phyloP scores from a whole-genome alignment of 805 yeast genomes.

The Candida pseudofarinosa region DNA sequence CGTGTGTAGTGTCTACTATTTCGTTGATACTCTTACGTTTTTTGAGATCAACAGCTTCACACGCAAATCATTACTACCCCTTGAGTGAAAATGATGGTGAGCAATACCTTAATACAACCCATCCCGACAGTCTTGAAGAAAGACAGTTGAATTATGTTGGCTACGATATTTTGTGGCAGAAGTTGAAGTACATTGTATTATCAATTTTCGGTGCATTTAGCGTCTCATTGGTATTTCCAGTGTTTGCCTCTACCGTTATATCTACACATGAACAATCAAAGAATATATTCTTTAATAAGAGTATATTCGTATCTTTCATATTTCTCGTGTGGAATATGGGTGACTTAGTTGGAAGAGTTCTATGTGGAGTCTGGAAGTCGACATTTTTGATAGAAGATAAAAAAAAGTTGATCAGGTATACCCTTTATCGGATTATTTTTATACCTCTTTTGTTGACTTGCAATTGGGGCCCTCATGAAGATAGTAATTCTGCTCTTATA shows the following conservation, averaged over 20 bases:
- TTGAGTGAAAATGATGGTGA: constrained; percentile 13
- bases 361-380: constrained; percentile 52
- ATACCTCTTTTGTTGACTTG: constrained; percentile 73
- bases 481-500: constrained; percentile 35
- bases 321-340: constrained; percentile 88
- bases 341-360: constrained; percentile 73
- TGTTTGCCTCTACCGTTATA: constrained; percentile 72
- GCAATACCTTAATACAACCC: constrained; percentile 2
- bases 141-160: constrained; percentile 46
- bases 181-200: constrained; percentile 58
- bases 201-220: constrained; percentile 73
- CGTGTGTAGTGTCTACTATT: constrained; percentile 42
- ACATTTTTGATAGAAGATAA: constrained; percentile 38
- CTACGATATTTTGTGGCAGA: constrained; percentile 54
- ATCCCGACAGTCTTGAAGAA: background rate
- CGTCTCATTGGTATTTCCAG: constrained; percentile 78
- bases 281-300: constrained; percentile 41
- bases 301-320: constrained; percentile 64
- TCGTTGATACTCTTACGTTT: constrained; percentile 40
- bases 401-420: constrained; percentile 45
- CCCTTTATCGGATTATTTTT: constrained; percentile 53
- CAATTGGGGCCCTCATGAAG: constrained; percentile 43
- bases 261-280: constrained; percentile 38
- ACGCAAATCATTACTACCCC: constrained; percentile 16
- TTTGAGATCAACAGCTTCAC: constrained; percentile 4